Conservation (phyloP, 2,329 filamentous ascomycete species). For the Colletotrichum salicis region DNA sequence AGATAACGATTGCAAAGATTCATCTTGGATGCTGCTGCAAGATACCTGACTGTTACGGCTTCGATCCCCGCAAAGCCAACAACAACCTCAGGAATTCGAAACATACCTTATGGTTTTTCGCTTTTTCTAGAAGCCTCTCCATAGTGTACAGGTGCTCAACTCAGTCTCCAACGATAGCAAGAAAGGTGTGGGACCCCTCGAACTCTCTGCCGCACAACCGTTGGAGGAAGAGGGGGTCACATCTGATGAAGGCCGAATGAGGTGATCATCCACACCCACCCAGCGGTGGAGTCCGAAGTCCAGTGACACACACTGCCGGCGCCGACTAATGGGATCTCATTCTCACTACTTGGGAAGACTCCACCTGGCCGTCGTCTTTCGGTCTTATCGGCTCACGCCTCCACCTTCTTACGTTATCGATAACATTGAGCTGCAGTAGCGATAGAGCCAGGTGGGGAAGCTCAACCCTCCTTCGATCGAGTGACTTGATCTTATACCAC, state of each 20-base stretch:
- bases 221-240: not conserved
- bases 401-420: not conserved
- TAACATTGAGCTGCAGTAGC: not conserved
- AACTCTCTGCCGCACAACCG: not conserved
- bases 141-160: not conserved
- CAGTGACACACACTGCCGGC: slow-evolving; percentile 5
- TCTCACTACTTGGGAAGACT: not conserved
- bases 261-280: slow-evolving; percentile 8
- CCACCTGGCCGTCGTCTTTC: slow-evolving; percentile 1
- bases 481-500: not conserved
- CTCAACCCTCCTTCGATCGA: not conserved
- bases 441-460: not conserved
- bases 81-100: not conserved
- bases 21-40: not conserved
- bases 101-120: not conserved
- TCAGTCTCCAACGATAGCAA: not conserved
- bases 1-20: not conserved
- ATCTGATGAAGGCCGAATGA: slow-evolving; percentile 5
- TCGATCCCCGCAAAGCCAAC: not conserved
- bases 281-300: not conserved
- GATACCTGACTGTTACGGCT: not conserved
- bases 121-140: slow-evolving; percentile 1
- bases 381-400: slow-evolving; percentile 13
- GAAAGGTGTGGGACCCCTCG: not conserved
- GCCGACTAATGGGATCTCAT: not conserved